These are phyloP conservation scores for Polyporus tsugae DNA, from an alignment of 1,284 basidiomycete genomes.

Conservation along the genomic window DNA sequence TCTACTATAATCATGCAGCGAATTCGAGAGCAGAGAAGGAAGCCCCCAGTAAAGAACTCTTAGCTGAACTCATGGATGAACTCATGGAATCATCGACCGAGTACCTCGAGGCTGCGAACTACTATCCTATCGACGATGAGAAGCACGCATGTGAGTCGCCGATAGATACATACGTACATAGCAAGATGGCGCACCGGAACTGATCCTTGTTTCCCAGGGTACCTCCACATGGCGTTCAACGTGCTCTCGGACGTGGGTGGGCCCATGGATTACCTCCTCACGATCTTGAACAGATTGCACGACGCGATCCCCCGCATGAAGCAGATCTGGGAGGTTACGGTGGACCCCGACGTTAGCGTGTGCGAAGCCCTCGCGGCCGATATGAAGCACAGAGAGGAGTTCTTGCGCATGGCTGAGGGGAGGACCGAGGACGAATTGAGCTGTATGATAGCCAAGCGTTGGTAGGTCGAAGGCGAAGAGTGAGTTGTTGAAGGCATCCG, in stretches of 20 bases:
- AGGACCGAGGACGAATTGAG: background rate
- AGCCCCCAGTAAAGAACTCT: background rate
- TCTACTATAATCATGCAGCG: slow-evolving; percentile 16
- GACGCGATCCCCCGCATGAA: background rate
- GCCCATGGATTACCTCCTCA: background rate
- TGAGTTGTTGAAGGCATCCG: background rate
- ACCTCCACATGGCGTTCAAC: slow-evolving; percentile 6
- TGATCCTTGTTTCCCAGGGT: background rate
- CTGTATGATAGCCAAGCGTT: background rate
- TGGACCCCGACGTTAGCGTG: background rate
- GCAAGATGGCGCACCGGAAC: background rate
- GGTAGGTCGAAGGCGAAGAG: background rate
- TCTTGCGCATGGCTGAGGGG: background rate
- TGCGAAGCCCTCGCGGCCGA: background rate
- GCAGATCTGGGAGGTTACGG: background rate
- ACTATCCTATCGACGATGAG: slow-evolving; percentile 47
- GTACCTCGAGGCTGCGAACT: slow-evolving; percentile 42
- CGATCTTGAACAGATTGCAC: background rate
- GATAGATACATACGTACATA: background rate
- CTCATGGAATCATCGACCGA: slow-evolving; percentile 6
- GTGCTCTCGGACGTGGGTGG: background rate
- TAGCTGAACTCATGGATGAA: background rate
- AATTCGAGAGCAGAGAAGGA: background rate
- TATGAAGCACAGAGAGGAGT: background rate
- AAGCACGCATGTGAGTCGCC: slow-evolving; percentile 26